Evolutionary conservation across 192 early-diverging fungal genomes (phyloP).

Genomic region (Coemansia sp.): DNA sequence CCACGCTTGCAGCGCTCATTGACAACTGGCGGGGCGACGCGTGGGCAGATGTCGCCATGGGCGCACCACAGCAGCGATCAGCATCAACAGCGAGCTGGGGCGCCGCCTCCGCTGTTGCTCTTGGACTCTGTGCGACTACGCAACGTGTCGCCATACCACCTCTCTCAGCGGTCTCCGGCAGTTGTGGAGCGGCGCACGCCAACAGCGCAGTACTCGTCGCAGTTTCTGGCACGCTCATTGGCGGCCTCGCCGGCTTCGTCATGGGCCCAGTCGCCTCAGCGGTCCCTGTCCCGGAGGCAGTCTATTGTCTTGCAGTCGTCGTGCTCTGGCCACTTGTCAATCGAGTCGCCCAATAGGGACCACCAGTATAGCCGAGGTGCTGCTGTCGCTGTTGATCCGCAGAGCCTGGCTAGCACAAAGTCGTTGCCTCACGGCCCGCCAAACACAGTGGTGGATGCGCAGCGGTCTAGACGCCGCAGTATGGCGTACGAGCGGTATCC

Average conservation of each 20-base stretch:
- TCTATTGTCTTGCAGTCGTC: slow-evolving; percentile 47
- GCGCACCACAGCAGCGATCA: background rate
- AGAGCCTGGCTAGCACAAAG: slow-evolving; percentile 30
- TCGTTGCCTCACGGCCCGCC: slow-evolving; percentile 20
- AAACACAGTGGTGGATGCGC: background rate
- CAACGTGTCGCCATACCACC: slow-evolving; percentile 4
- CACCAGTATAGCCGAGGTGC: background rate
- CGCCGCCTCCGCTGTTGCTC: background rate
- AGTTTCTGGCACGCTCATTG: slow-evolving; percentile 3
- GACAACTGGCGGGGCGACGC: background rate
- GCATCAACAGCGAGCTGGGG: slow-evolving; percentile 1
- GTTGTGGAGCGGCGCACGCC: background rate
- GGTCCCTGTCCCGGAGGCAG: slow-evolving; percentile 28
- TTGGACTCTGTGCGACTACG: background rate
- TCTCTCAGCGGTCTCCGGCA: background rate
- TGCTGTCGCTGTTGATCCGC: background rate
- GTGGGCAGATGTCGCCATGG: slow-evolving; percentile 8
- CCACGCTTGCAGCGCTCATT: background rate
- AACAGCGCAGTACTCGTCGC: slow-evolving; percentile 1
- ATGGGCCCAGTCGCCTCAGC: slow-evolving; percentile 3
- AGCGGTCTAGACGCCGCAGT: slow-evolving; percentile 32
- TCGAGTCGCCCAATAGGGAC: slow-evolving; percentile 1
- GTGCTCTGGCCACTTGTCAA: slow-evolving; percentile 18
- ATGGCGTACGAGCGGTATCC: slow-evolving; percentile 47
- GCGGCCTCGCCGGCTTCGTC: background rate